Conservation (phyloP, 306 rosid species). For the Cyamopsis tetragonoloba region DNA sequence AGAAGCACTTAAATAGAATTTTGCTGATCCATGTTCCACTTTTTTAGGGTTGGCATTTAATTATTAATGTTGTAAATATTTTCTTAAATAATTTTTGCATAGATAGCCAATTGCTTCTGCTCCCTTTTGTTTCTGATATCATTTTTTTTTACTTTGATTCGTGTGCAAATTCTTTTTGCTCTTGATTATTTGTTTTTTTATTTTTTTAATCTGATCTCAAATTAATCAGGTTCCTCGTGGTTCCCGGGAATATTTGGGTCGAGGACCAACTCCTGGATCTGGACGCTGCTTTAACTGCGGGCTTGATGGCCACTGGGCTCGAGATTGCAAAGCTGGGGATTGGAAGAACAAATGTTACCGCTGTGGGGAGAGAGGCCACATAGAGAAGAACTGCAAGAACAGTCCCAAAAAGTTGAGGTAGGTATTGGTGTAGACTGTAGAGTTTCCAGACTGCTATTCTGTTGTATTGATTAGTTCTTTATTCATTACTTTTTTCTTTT, state of each 20-base stretch:
- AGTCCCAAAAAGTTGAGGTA: constrained; percentile 74
- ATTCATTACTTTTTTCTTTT: background rate
- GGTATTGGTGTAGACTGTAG: background rate
- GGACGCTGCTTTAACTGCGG: constrained; percentile 93
- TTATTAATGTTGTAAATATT: background rate
- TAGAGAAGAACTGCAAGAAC: constrained; percentile 73
- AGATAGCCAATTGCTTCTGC: background rate
- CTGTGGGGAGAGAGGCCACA: constrained; percentile 89
- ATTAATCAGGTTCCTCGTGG: constrained; percentile 65
- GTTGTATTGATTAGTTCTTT: background rate
- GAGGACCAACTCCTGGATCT: constrained; percentile 88
- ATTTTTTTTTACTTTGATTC: background rate
- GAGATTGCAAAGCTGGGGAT: constrained; percentile 88
- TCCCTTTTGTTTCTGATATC: background rate
- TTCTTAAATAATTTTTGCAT: background rate
- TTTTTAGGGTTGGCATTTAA: background rate
- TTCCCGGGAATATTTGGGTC: constrained; percentile 64
- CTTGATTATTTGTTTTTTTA: background rate
- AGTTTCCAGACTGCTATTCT: background rate
- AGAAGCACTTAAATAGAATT: background rate
- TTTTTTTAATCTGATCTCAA: background rate
- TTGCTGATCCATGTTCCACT: background rate
- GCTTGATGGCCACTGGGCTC: constrained; percentile 86
- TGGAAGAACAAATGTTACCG: constrained; percentile 91
- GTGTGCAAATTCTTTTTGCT: background rate